Evolutionary conservation across 2,329 filamentous ascomycete species (phyloP).

Genomic region (Pestalotiopsis sp.): DNA sequence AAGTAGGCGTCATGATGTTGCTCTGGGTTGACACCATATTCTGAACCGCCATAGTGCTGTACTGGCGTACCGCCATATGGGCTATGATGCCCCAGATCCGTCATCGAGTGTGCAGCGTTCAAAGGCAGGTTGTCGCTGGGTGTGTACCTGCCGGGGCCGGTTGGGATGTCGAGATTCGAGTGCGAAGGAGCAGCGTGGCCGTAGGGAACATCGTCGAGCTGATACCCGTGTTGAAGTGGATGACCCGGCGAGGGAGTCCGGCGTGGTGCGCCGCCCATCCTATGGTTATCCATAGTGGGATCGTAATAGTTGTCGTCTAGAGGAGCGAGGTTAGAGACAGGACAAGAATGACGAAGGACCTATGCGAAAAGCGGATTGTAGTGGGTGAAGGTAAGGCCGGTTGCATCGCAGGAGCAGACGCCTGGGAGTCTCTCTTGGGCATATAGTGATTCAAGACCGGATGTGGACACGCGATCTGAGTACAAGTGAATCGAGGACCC

Average conservation of each 20-base stretch:
- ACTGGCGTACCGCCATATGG: constrained; percentile 43
- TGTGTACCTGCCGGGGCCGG: constrained; percentile 57
- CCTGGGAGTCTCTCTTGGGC: not conserved
- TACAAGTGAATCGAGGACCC: not conserved
- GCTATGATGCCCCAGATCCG: constrained; percentile 44
- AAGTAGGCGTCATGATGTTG: constrained; percentile 88
- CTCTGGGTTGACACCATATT: constrained; percentile 80
- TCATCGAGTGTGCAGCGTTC: constrained; percentile 72
- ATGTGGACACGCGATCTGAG: not conserved
- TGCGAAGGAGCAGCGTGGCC: constrained; percentile 31
- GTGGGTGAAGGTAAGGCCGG: constrained; percentile 8
- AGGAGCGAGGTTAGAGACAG: constrained; percentile 17
- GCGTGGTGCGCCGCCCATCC: constrained; percentile 37
- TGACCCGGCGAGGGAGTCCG: constrained; percentile 78
- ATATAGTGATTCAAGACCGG: not conserved
- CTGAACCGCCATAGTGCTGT: constrained; percentile 54
- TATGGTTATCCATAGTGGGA: constrained; percentile 56
- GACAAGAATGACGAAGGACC: constrained; percentile 20
- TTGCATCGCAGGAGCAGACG: constrained; percentile 7
- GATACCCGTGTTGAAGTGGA: constrained; percentile 73
- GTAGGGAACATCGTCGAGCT: constrained; percentile 79
- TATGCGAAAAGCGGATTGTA: not conserved
- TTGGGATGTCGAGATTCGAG: constrained; percentile 68
- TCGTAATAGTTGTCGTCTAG: constrained; percentile 63
- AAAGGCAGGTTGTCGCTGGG: constrained; percentile 77